phyloP scores from a whole-genome alignment of 202 grass and related monocot species.

The Carex sylvatica region DNA sequence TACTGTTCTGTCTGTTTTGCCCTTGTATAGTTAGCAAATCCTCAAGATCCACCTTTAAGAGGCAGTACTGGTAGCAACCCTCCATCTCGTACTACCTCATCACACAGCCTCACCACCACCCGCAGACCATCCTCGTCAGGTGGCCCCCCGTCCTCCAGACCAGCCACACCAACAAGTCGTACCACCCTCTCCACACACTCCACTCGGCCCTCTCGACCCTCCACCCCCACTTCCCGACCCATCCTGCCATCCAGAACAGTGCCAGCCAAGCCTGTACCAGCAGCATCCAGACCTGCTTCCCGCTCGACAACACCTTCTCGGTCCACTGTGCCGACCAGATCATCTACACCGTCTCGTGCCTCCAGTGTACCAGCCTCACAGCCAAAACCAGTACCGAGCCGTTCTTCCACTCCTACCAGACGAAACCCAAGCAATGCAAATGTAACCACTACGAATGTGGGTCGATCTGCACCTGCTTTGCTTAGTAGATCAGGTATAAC shows the following conservation, averaged over 20 bases:
- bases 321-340: conserved; percentile 64
- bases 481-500: conserved; percentile 47
- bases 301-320: conserved; percentile 64
- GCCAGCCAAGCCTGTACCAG: conserved; percentile 33
- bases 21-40: conserved; percentile 64
- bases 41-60: conserved; percentile 66
- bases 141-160: conserved; percentile 46
- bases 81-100: conserved; percentile 59
- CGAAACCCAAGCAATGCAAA: conserved; percentile 31
- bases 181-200: conserved; percentile 36
- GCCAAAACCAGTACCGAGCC: conserved; percentile 59
- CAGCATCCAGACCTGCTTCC: conserved; percentile 63
- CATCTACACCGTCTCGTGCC: conserved; percentile 53
- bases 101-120: conserved; percentile 49
- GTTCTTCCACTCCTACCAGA: conserved; percentile 42
- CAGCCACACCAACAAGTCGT: conserved; percentile 79
- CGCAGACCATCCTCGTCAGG: conserved; percentile 73
- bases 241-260: conserved; percentile 52
- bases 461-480: conserved; percentile 45
- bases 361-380: conserved; percentile 52
- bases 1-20: conserved; percentile 16
- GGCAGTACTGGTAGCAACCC: conserved; percentile 21
- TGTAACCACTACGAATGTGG: conserved; percentile 33
- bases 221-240: conserved; percentile 67
- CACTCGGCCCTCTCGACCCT: conserved; percentile 60